Conservation (phyloP, 2,329 filamentous ascomycete species). For the Calcarisporium arbuscula region DNA sequence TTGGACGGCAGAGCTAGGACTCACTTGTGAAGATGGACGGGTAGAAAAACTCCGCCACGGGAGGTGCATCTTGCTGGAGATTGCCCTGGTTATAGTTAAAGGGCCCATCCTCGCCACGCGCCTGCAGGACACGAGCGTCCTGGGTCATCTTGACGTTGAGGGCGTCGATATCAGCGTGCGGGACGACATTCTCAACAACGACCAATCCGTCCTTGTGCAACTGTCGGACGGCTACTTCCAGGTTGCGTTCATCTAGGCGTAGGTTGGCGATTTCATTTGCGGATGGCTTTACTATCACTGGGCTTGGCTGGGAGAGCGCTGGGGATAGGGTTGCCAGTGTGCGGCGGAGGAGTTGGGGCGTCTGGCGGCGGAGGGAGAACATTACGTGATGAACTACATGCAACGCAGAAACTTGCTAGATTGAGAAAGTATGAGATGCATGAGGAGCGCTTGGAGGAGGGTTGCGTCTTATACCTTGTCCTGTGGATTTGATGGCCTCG, state of each 20-base stretch:
- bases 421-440: too few species aligned
- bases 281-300: constrained; percentile 28
- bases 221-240: constrained; percentile 48
- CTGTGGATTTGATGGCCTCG: constrained; percentile 8
- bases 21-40: constrained; percentile 48
- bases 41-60: constrained; percentile 41
- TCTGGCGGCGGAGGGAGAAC: too few species aligned
- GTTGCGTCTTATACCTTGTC: too few species aligned
- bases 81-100: constrained; percentile 60
- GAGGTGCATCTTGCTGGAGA: constrained; percentile 54
- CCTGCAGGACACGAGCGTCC: constrained; percentile 47
- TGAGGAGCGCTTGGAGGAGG: too few species aligned
- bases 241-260: constrained; percentile 37
- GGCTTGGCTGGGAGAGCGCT: neutral
- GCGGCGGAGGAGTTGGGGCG: constrained; percentile 3
- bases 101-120: constrained; percentile 44
- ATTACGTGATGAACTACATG: too few species aligned
- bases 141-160: constrained; percentile 54
- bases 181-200: constrained; percentile 46
- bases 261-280: constrained; percentile 31
- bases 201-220: constrained; percentile 50
- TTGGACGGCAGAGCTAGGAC: too few species aligned
- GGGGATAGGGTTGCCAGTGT: constrained; percentile 4
- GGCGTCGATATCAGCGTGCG: constrained; percentile 42
- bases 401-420: too few species aligned